Base-by-base conservation (phyloP, 1,139 yeast genomes). In the Yamadazyma siamensis region DNA sequence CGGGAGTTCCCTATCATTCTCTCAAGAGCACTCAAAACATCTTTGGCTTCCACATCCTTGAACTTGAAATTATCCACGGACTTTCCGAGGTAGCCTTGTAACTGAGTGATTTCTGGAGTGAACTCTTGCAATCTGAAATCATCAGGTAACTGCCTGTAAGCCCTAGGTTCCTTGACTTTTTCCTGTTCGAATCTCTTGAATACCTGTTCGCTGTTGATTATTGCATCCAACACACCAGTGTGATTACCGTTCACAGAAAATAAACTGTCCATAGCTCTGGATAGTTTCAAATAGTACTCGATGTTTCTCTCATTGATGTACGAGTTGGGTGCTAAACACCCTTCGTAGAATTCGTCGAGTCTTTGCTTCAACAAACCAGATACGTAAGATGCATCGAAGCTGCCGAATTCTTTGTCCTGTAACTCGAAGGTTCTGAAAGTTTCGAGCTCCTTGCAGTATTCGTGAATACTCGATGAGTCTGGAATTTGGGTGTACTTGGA, bases 101-200 rank as follows among this genome's bases (percentile, higher is more conserved):
- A 41, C 23, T 52, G 50, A n/a, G 38, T 38, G 22, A 67, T 51
- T 36, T 66, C 72, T 13, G 42, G 40, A 13, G 46, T 33, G 35
- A 49, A 67, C 24, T 67, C 67, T 20, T 65, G 64, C 26, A 67
- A 45, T 10, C 37, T 33, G 40, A 65, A 58, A 31, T 55, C 56
- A 25, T 62, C 68, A 1, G 73, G 72, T 6, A 65, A 35, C 34
- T 65, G 71, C 15, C 34, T 51, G 33, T 65, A 65, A n/a, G 28
- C 35, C 17, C 25, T 28, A 10, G 3, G 10, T 9, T 17, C 26
- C n/a, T 30, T 6, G 8, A 25, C 13, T 8, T 22, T 27, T 19
- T 43, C 43, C 15, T 38, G 35, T 33, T 57, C 65, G 25, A 57
- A 44, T 10, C 40, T 33, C 5, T 48, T 49, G 30, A 60, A 55